Evolutionary conservation across 805 yeast species (phyloP), one percentile per base, ranked within the genome.

Genomic region (Candida pini): DNA sequence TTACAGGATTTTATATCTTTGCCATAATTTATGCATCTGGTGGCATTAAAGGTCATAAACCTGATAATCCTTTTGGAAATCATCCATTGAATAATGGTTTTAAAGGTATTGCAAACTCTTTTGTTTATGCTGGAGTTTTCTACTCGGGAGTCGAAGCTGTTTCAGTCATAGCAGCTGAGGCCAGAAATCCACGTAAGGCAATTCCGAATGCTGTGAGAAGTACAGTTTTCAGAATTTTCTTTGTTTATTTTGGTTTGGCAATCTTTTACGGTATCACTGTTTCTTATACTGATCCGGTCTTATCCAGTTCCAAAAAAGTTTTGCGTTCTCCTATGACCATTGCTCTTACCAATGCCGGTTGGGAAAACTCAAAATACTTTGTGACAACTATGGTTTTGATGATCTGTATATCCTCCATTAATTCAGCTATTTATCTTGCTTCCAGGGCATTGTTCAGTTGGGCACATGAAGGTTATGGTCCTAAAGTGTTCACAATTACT

Each of bases 371-470:
- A 7, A 30, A 75, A 25, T 48, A 46, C 68, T 31, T 64, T 63
- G 25, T 64, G 65, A 15, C 72, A 69, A 47, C 63, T 70, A 74
- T 52, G 77, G 81, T 6, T 68, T 76, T 49, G 66, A 76, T 45
- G 54, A 76, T 36, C 42, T 77, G 27, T 73, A 79, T 80, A 13
- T 75, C 82, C 13, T 82, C 87, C 5, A 71, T 77, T 48, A 80
- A 79, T 57, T 68, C 81, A 27, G 73, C 81, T 28, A 72, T 79
- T 36, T 81, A 73, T 54, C 64, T 79, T 48, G 82, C 83, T 6
- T 73, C 82, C 3, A 62, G 87, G 48, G 69, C 85, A 1, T 61
- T 80, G 12, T 73, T 78, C 41, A 72, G 70, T 34, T 68, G 79
- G 67, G 74, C 84, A 8, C 60, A 69, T 43, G 73, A 69, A 37